Evolutionary conservation across 176 grass and related monocot genomes (phyloP).

Genomic region (Hyparrhenia diplandra): DNA sequence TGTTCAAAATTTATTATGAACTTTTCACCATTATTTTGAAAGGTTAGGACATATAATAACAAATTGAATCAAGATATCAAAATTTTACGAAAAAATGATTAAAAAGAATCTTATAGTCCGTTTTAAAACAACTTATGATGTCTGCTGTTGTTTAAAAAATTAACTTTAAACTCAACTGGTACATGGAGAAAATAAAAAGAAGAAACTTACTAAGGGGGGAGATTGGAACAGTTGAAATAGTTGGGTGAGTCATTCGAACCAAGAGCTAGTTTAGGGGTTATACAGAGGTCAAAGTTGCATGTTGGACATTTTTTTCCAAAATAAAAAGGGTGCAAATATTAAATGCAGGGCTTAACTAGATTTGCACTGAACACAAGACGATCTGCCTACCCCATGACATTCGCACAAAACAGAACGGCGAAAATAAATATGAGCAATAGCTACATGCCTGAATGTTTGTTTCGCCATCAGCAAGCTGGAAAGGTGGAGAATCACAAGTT

Average conservation of each 20-base stretch:
- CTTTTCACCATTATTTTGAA: neutral
- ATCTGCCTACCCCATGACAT: neutral
- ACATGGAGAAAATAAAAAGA: neutral
- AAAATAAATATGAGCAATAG: neutral
- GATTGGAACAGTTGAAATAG: neutral
- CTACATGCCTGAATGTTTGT: constrained; percentile 60
- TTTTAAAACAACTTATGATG: neutral
- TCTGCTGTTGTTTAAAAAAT: neutral
- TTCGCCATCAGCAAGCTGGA: constrained; percentile 51
- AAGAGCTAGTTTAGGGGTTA: neutral
- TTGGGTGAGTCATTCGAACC: neutral
- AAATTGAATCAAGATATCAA: neutral
- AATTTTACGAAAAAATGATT: neutral
- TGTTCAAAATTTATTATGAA: neutral
- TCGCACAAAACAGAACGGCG: neutral
- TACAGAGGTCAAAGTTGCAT: neutral
- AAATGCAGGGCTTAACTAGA: neutral
- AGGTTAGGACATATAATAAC: neutral
- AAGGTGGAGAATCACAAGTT: constrained; percentile 54
- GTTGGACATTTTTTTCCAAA: neutral
- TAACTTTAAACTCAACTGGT: too few species aligned
- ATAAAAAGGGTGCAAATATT: neutral
- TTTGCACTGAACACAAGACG: neutral
- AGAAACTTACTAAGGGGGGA: neutral
- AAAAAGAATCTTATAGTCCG: neutral